phyloP scores from a whole-genome alignment of 2,329 filamentous ascomycete genomes.

The Huntiella abstrusa region DNA sequence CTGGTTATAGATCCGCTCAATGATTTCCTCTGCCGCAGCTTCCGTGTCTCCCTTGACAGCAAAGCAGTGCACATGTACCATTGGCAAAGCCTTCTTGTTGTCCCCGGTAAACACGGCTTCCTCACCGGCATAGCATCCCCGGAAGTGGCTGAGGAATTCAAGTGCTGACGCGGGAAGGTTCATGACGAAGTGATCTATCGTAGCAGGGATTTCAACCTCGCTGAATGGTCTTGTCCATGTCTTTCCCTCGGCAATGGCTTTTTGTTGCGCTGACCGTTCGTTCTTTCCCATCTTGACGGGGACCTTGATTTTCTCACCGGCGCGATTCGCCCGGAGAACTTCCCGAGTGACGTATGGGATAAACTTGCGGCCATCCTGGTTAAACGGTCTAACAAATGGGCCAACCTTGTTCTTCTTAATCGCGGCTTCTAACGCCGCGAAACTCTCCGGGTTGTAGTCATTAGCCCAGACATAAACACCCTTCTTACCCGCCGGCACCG shows the following conservation, averaged over 20 bases:
- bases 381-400: conserved; percentile 56
- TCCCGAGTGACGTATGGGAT: conserved; percentile 50
- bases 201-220: conserved; percentile 42
- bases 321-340: conserved; percentile 31
- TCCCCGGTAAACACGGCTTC: conserved; percentile 47
- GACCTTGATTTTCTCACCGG: conserved; percentile 35
- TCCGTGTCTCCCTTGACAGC: conserved; percentile 57
- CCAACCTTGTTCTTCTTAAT: conserved; percentile 61
- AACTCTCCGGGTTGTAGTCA: conserved; percentile 86
- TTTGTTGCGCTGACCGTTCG: conserved; percentile 14
- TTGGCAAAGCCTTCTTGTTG: conserved; percentile 44
- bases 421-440: conserved; percentile 49
- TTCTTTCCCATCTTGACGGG: conserved; percentile 22
- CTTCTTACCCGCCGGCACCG: conserved; percentile 75
- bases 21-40: conserved; percentile 34
- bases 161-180: conserved; percentile 85
- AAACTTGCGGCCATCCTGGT: conserved; percentile 65
- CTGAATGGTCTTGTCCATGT: conserved; percentile 14
- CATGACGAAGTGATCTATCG: conserved; percentile 91
- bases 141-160: conserved; percentile 56
- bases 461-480: conserved; percentile 90
- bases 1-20: conserved; percentile 24
- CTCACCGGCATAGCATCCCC: conserved; percentile 59
- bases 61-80: conserved; percentile 93
- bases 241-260: conserved; percentile 18